These are phyloP conservation scores for Spraguea lophii DNA, from an alignment of 371 early-diverging fungal species.

Conservation along the genomic window DNA sequence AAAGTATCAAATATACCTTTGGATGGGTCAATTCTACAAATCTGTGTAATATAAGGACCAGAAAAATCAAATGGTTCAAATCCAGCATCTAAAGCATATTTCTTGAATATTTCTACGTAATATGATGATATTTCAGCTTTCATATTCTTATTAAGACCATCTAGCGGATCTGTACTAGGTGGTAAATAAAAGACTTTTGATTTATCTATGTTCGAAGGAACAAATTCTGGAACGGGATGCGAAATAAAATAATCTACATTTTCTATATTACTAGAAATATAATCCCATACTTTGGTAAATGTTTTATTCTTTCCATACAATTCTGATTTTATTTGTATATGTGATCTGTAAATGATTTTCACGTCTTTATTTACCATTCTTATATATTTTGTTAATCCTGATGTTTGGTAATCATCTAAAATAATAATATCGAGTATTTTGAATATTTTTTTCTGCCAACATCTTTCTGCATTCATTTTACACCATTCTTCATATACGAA, in stretches of 20 bases:
- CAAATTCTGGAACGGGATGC: constrained; percentile 55
- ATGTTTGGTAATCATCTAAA: constrained; percentile 61
- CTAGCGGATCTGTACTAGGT: constrained; percentile 52
- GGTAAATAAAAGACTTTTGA: constrained; percentile 53
- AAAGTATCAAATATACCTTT: constrained; percentile 61
- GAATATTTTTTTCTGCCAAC: constrained; percentile 57
- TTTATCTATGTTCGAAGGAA: constrained; percentile 53
- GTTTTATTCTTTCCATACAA: constrained; percentile 47
- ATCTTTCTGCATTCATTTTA: constrained; percentile 53
- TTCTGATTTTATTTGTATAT: constrained; percentile 57
- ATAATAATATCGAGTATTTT: constrained; percentile 54
- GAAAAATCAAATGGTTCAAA: constrained; percentile 49
- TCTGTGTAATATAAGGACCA: constrained; percentile 59
- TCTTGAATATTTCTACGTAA: constrained; percentile 56
- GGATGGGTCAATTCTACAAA: constrained; percentile 68
- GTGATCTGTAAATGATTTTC: constrained; percentile 59
- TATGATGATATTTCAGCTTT: constrained; percentile 39
- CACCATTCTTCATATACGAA: constrained; percentile 54
- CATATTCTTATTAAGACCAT: constrained; percentile 53
- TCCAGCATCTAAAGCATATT: constrained; percentile 54
- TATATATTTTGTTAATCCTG: constrained; percentile 56
- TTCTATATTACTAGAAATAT: constrained; percentile 54
- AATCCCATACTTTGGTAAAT: constrained; percentile 46
- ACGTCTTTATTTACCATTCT: constrained; percentile 50
- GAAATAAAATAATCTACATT: constrained; percentile 56